Conservation (phyloP, 129 eudicot species). For the Kitagawia praeruptora region DNA sequence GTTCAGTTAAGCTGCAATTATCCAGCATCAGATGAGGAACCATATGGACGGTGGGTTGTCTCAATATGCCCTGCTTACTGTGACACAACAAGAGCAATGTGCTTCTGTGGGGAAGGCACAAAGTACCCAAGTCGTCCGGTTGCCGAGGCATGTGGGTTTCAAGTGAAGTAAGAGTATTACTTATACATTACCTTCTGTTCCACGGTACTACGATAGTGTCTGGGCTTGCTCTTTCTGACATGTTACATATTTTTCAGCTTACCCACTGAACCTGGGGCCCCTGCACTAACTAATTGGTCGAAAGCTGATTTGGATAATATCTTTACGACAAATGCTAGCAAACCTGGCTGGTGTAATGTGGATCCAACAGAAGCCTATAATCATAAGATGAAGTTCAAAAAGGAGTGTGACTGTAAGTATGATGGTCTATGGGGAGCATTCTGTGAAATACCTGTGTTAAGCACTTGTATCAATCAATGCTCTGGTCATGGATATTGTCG, state of each 20-base stretch:
- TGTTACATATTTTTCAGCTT: conserved; percentile 22
- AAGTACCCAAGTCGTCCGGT: conserved; percentile 94
- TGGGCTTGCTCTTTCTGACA: not conserved
- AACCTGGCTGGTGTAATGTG: conserved; percentile 86
- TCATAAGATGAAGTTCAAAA: conserved; percentile 53
- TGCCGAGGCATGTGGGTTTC: conserved; percentile 85
- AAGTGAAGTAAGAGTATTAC: conserved; percentile 44
- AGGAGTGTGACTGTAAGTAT: conserved; percentile 92
- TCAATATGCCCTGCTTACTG: conserved; percentile 89
- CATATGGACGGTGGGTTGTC: conserved; percentile 89
- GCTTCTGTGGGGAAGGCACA: conserved; percentile 96
- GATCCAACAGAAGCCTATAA: conserved; percentile 67
- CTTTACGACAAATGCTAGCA: conserved; percentile 61
- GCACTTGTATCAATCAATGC: conserved; percentile 82
- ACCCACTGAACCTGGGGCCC: conserved; percentile 56
- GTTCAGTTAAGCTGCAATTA: conserved; percentile 62
- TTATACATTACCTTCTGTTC: not conserved
- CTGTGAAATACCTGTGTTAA: conserved; percentile 63
- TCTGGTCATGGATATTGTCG: conserved; percentile 83
- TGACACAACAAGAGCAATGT: conserved; percentile 93
- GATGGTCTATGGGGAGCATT: conserved; percentile 77
- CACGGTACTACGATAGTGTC: not conserved
- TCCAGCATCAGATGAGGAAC: conserved; percentile 52
- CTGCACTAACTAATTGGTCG: conserved; percentile 52
- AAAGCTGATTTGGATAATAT: conserved; percentile 55